Evolutionary conservation across 1,139 yeast species (phyloP).

Genomic region (Spathaspora jeffriesii): DNA sequence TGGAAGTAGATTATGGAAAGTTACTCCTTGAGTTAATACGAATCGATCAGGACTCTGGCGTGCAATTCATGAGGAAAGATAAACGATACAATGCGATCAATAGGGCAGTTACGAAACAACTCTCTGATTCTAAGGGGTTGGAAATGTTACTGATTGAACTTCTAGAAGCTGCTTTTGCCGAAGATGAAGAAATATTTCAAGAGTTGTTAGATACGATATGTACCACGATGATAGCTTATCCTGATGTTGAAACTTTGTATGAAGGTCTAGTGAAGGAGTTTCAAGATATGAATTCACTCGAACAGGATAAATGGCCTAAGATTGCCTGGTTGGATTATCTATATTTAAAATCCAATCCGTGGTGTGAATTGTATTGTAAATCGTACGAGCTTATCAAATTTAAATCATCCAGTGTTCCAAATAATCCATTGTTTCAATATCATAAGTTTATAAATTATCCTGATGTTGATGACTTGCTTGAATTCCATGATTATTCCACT

Average conservation of each 20-base stretch:
- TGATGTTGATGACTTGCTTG: conserved; percentile 7
- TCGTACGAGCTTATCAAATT: too few species aligned
- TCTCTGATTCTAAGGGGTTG: conserved; percentile 22
- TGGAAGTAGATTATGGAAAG: conserved; percentile 12
- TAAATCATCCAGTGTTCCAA: too few species aligned
- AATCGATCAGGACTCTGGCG: conserved; percentile 26
- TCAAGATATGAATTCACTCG: conserved; percentile 28
- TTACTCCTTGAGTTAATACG: conserved; percentile 31
- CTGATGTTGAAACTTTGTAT: conserved; percentile 18
- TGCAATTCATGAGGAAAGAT: conserved; percentile 29
- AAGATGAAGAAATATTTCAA: conserved; percentile 13
- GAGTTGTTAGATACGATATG: conserved; percentile 16
- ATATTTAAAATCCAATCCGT: conserved; percentile 25
- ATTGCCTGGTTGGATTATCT: conserved; percentile 38
- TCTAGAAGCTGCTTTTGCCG: conserved; percentile 28
- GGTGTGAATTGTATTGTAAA: conserved; percentile 32
- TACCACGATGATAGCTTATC: conserved; percentile 11
- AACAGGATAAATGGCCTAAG: conserved; percentile 33
- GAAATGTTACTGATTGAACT: conserved; percentile 34
- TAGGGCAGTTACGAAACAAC: conserved; percentile 30
- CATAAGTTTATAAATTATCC: conserved; percentile 8
- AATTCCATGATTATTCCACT: conserved; percentile 27
- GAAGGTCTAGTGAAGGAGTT: conserved; percentile 27
- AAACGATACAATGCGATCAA: conserved; percentile 29
- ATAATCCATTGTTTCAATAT: conserved; percentile 8